Evolutionary conservation across 140 eudicot genomes (phyloP).

Genomic region (Anethum foeniculum): DNA sequence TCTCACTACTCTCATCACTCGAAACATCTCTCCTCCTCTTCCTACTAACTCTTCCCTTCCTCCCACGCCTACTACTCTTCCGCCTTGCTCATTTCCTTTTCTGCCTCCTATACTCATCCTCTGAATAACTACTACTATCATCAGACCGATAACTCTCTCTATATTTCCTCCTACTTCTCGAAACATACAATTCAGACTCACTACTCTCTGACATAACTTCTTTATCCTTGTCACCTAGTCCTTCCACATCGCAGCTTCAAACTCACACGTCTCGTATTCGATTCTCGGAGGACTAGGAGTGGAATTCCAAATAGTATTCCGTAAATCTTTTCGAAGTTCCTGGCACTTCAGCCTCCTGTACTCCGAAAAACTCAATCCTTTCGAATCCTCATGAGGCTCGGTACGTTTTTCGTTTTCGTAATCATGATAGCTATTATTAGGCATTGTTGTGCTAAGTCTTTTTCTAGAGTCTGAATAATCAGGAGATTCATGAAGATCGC

Average conservation of each 20-base stretch:
- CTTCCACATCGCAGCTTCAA: slow-evolving; percentile 16
- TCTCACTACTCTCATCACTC: too few relatives aligned
- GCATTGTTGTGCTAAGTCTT: neutral
- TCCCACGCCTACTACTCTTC: too few relatives aligned
- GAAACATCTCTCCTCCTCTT: too few relatives aligned
- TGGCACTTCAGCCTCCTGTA: slow-evolving; percentile 63
- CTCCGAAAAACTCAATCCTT: slow-evolving; percentile 53
- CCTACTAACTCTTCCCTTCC: too few relatives aligned
- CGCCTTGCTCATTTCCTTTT: too few relatives aligned
- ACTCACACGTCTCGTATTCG: slow-evolving; percentile 34
- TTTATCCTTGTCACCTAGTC: neutral
- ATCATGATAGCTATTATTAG: slow-evolving; percentile 31
- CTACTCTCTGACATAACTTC: neutral
- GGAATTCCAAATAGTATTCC: slow-evolving; percentile 50
- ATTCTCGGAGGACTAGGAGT: slow-evolving; percentile 87
- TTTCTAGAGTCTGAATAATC: slow-evolving; percentile 39
- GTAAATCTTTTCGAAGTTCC: slow-evolving; percentile 44
- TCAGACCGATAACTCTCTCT: too few relatives aligned
- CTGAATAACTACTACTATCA: too few relatives aligned
- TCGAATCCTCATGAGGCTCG: slow-evolving; percentile 65
- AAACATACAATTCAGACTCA: slow-evolving; percentile 33
- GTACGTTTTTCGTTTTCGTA: too few relatives aligned
- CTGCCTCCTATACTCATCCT: too few relatives aligned
- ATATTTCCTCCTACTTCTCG: slow-evolving; percentile 23
- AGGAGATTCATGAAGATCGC: slow-evolving; percentile 19